Conservation (phyloP, 73 alveolate genomes). For the Tetrahymena thermophila region DNA sequence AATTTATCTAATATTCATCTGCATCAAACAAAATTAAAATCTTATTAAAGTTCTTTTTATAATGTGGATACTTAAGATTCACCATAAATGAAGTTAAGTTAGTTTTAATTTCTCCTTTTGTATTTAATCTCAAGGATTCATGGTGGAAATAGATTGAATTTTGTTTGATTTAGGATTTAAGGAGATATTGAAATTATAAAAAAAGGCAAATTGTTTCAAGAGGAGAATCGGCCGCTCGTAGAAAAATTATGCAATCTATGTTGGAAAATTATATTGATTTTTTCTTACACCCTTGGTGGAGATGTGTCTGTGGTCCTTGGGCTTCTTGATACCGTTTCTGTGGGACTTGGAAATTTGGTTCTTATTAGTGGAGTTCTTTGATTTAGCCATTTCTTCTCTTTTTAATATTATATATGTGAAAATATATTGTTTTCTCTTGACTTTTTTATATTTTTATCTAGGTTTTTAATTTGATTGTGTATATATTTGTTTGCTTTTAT, state of each 20-base stretch:
- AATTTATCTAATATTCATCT: too few relatives aligned
- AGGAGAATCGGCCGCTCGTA: background rate
- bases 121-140: too few relatives aligned
- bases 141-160: background rate
- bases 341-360: constrained; percentile 60
- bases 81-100: background rate
- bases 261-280: background rate
- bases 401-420: background rate
- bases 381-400: constrained; percentile 54
- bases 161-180: background rate
- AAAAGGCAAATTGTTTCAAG: background rate
- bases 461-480: background rate
- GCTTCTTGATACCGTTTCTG: constrained; percentile 81
- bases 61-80: background rate
- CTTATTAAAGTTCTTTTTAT: too few relatives aligned
- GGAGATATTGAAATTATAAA: background rate
- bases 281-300: constrained; percentile 57
- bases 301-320: constrained; percentile 73
- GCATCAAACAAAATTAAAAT: too few relatives aligned
- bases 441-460: background rate
- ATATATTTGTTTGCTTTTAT: background rate
- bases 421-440: background rate
- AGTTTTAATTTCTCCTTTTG: background rate
- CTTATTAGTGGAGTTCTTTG: constrained; percentile 54
- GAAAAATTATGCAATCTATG: background rate